phyloP scores from a whole-genome alignment of 768 basidiomycete species.

The Termitomyces sp. region DNA sequence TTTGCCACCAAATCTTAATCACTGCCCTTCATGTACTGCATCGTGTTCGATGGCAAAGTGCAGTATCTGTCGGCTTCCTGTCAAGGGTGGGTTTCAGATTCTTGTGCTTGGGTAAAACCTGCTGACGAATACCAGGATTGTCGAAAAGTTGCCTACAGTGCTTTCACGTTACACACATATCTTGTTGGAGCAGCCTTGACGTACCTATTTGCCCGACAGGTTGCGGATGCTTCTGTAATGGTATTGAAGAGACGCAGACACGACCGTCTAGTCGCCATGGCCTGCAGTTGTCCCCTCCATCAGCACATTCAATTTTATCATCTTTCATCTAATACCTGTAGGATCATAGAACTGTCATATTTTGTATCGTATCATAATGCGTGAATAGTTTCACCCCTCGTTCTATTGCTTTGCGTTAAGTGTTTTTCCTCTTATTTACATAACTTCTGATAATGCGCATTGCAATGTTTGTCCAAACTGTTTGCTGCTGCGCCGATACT shows the following conservation, averaged over 20 bases:
- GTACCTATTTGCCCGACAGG: conserved; percentile 59
- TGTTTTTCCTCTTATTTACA: no score
- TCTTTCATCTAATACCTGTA: conserved; percentile 5
- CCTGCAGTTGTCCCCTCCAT: conserved; percentile 10
- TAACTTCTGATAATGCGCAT: no score
- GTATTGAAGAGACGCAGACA: conserved; percentile 19
- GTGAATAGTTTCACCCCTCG: neutral
- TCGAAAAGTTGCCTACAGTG: conserved; percentile 60
- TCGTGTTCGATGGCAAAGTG: conserved; percentile 50
- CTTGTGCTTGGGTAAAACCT: neutral
- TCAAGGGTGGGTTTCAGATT: conserved; percentile 49
- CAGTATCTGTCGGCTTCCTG: conserved; percentile 72
- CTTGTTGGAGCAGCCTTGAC: conserved; percentile 54
- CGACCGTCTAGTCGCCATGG: conserved; percentile 17
- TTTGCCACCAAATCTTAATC: conserved; percentile 27
- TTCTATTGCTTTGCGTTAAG: neutral
- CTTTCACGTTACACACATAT: conserved; percentile 61
- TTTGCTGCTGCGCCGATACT: no score
- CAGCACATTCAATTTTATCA: conserved; percentile 3
- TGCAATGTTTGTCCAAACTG: no score
- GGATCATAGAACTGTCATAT: neutral
- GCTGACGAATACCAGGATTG: conserved; percentile 40
- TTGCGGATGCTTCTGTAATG: conserved; percentile 61
- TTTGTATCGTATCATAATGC: neutral
- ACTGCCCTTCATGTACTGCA: conserved; percentile 41